Conservation (phyloP, 768 basidiomycete genomes). For the Phanerochaete carnosa region DNA sequence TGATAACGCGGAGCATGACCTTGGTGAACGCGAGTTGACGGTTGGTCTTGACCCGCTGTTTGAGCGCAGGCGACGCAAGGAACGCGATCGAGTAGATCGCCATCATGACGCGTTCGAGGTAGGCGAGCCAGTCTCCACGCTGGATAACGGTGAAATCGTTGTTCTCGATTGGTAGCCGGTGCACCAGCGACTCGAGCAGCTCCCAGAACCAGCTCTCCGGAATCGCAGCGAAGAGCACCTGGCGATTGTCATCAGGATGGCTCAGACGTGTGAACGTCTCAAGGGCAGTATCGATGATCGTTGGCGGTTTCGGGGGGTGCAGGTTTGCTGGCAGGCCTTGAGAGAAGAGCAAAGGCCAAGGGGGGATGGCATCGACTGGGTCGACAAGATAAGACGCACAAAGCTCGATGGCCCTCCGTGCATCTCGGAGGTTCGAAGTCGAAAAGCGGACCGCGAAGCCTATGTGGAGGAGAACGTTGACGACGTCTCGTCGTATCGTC, state of each 20-base stretch:
- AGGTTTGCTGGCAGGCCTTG: slow-evolving; percentile 10
- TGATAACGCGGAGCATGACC: slow-evolving; percentile 69
- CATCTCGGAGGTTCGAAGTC: slow-evolving; percentile 39
- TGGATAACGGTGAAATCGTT: slow-evolving; percentile 66
- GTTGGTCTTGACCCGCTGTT: slow-evolving; percentile 65
- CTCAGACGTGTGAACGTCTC: slow-evolving; percentile 81
- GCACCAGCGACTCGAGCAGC: slow-evolving; percentile 69
- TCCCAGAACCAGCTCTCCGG: slow-evolving; percentile 54
- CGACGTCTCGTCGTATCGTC: slow-evolving; percentile 70
- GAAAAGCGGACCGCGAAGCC: slow-evolving; percentile 50
- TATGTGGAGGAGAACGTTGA: slow-evolving; percentile 67
- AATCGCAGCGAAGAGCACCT: slow-evolving; percentile 60
- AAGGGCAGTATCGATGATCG: slow-evolving; percentile 70
- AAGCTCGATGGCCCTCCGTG: slow-evolving; percentile 59
- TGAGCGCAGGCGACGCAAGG: slow-evolving; percentile 72
- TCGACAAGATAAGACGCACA: slow-evolving; percentile 77
- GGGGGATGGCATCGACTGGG: slow-evolving; percentile 60
- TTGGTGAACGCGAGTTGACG: slow-evolving; percentile 63
- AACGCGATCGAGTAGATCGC: slow-evolving; percentile 87
- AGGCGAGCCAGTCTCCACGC: slow-evolving; percentile 66
- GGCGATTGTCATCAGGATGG: slow-evolving; percentile 76
- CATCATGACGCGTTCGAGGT: slow-evolving; percentile 76
- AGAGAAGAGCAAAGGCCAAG: slow-evolving; percentile 29
- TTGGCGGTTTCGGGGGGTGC: slow-evolving; percentile 42
- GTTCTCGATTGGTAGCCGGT: slow-evolving; percentile 79